Percentiles rank a stretch among this genome's conserved stretches.
These are phyloP conservation scores for Nicotiana rustica DNA, from an alignment of 305 asterid genomes.

Conservation along the genomic window DNA sequence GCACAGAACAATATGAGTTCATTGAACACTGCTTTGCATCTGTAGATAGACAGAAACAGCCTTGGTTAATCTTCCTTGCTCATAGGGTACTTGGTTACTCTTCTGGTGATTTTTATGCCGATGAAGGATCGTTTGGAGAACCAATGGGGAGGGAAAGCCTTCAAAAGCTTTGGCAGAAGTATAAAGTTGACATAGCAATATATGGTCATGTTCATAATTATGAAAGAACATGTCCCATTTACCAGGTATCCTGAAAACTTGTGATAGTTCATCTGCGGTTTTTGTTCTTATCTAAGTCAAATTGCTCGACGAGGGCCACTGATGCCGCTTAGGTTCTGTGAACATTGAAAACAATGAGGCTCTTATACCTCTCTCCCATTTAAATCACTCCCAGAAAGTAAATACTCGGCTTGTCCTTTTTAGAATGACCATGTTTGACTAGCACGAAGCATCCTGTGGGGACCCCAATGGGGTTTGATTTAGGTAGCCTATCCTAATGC, in stretches of 20 bases:
- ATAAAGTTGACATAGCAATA: conserved; percentile 91
- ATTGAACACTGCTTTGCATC: conserved; percentile 89
- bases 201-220: conserved; percentile 85
- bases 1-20: conserved; percentile 83
- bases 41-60: conserved; percentile 87
- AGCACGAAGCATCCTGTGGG: neutral
- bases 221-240: conserved; percentile 84
- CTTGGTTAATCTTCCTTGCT: conserved; percentile 90
- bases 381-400: neutral
- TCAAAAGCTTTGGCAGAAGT: conserved; percentile 96
- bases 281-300: neutral
- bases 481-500: too few relatives aligned
- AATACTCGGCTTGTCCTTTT: neutral
- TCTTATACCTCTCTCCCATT: neutral
- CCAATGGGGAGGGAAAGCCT: conserved; percentile 96
- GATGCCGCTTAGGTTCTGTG: conserved; percentile 6
- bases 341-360: conserved; percentile 13
- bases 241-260: conserved; percentile 57
- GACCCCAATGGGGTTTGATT: too few relatives aligned
- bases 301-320: neutral
- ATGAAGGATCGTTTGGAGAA: conserved; percentile 80
- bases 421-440: neutral
- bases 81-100: conserved; percentile 94
- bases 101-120: conserved; percentile 62
- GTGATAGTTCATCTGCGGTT: neutral